These are phyloP conservation scores for Plasmodium knowlesi DNA, from an alignment of 169 alveolate genomes.

Conservation along the genomic window DNA sequence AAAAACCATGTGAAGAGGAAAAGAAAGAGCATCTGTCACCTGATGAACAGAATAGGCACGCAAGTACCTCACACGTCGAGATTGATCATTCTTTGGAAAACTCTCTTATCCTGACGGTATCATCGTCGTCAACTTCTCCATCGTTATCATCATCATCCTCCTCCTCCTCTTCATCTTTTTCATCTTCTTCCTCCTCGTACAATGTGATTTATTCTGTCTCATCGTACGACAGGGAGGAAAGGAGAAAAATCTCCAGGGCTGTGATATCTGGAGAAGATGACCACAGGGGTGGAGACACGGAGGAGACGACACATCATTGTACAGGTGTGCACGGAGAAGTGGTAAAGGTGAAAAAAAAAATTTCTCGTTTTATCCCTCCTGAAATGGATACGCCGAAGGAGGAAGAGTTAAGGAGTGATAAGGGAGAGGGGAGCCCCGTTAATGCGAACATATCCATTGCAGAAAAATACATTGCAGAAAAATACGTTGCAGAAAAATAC, in stretches of 20 bases:
- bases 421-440: not conserved
- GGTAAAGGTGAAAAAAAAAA: not conserved
- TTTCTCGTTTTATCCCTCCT: not conserved
- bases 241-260: not conserved
- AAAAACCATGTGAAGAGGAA: not conserved
- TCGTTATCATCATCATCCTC: not conserved
- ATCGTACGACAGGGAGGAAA: conserved; percentile 3
- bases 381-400: not conserved
- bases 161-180: no score
- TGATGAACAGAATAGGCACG: not conserved
- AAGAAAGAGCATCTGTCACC: not conserved
- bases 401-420: not conserved
- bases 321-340: not conserved
- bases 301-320: not conserved
- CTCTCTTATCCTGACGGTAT: not conserved
- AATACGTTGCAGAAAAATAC: no score
- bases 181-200: not conserved
- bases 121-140: not conserved
- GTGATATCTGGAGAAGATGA: not conserved
- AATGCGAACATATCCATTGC: not conserved
- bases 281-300: not conserved
- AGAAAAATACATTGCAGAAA: no score
- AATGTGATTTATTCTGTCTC: conserved; percentile 39
- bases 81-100: not conserved
- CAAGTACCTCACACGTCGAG: not conserved